Evolutionary conservation across 1,284 basidiomycete species (phyloP), one percentile per base, ranked within the genome.

Genomic region (Austropuccinia psidii): DNA sequence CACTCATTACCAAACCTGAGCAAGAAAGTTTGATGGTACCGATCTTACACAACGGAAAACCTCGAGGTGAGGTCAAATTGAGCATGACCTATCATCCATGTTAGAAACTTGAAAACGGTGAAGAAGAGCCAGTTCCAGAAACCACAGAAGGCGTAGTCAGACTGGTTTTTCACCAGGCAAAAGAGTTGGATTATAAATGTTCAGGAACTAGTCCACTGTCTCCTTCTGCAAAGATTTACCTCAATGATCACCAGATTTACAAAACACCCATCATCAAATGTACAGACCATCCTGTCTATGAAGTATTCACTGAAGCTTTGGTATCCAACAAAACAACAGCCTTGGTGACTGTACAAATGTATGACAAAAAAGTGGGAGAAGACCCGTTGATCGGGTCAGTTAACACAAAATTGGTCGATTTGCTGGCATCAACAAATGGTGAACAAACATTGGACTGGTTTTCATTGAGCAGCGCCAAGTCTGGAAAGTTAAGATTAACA

Each of bases 61-160:
- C 91, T 27, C 85, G 87, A 49, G 96, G 96, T 31, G 86, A 88
- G 74, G 77, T 99, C 73, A 85, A 89, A 76, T 94, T 90, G 79
- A 90, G 93, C 76, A 81, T 89, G 39, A 49, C 29, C 39, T 50
- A 27, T 17, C 62, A 57, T 60, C 83, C 95, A 93, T 0, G 91
- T 94, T 81, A 87, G 78, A 83, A 84, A 73, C 80, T 85, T 9
- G 86, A 89, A 41, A 88, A 89, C 73, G 86, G 87, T 2, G 86
- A 86, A 27, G 82, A 86, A 57, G 87, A 90, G 78, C 86, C 87
- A 61, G 77, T 90, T 5, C 88, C 89, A 0, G 90, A 97, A 68
- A 90, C 89, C 11, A 87, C 90, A 74, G 89, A 91, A 45, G 96
- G 96, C 76, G 92, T 99, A 72, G 91, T 94, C 33, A 92, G 96